Conservation (phyloP, 164 flowering plant genomes). For the Annona squamosa region DNA sequence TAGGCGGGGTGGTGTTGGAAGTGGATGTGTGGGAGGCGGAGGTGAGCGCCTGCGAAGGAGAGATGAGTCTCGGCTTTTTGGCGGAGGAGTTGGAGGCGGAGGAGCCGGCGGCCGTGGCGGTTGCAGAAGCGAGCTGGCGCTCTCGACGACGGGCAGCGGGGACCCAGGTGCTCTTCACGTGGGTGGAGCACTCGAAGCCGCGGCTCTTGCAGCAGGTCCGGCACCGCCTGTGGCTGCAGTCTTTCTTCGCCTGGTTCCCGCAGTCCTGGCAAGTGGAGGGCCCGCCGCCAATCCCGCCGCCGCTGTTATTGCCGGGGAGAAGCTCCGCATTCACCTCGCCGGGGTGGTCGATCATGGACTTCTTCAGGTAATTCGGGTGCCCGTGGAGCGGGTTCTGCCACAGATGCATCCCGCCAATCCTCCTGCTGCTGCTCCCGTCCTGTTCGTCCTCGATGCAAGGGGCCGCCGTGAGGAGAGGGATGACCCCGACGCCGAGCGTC, state of each 20-base stretch:
- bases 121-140: conserved; percentile 46
- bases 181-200: conserved; percentile 77
- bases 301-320: background rate
- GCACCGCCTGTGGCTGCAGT: conserved; percentile 76
- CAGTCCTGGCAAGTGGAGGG: conserved; percentile 70
- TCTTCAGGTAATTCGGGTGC: conserved; percentile 21
- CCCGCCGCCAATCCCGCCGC: conserved; percentile 16
- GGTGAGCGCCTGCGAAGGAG: conserved; percentile 47
- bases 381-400: conserved; percentile 34
- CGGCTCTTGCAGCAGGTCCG: conserved; percentile 97
- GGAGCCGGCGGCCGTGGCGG: conserved; percentile 28
- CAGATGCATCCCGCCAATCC: conserved; percentile 26
- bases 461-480: conserved; percentile 53
- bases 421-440: background rate
- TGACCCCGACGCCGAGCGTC: conserved; percentile 43
- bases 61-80: conserved; percentile 69
- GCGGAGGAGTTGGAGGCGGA: conserved; percentile 59
- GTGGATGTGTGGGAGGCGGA: conserved; percentile 84
- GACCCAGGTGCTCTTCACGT: conserved; percentile 97
- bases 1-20: conserved; percentile 77
- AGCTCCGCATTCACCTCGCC: background rate
- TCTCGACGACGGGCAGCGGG: conserved; percentile 82
- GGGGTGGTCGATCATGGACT: conserved; percentile 8
- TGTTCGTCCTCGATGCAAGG: conserved; percentile 20
- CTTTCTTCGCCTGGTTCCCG: conserved; percentile 94